Evolutionary conservation across 2,329 filamentous ascomycete species (phyloP).

Genomic region (Lecanicillium sp.): DNA sequence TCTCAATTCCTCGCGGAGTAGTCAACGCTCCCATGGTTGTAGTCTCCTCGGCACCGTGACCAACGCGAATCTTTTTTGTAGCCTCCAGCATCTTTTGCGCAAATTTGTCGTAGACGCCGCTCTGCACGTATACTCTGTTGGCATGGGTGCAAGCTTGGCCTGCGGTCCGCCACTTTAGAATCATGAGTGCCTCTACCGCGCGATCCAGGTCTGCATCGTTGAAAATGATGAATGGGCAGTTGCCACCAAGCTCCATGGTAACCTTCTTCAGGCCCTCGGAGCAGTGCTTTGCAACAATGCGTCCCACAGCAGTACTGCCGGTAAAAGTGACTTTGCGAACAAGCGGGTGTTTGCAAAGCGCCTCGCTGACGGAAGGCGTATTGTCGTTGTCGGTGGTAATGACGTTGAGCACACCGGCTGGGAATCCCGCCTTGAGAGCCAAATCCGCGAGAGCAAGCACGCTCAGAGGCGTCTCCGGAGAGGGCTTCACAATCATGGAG

Average conservation of each 20-base stretch:
- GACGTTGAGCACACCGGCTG: conserved; percentile 59
- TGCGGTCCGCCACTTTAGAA: conserved; percentile 63
- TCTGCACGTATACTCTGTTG: conserved; percentile 53
- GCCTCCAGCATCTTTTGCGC: conserved; percentile 40
- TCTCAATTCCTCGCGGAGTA: conserved; percentile 30
- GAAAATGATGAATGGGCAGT: conserved; percentile 70
- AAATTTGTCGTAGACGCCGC: conserved; percentile 52
- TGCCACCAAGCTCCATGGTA: conserved; percentile 66
- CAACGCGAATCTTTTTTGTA: conserved; percentile 50
- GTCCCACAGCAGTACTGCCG: conserved; percentile 19
- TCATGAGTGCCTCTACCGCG: conserved; percentile 57
- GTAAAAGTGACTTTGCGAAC: conserved; percentile 68
- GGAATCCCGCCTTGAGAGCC: conserved; percentile 64
- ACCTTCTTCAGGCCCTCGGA: conserved; percentile 65
- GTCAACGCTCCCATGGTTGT: neutral
- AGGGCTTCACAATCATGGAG: conserved; percentile 70
- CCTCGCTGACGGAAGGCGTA: conserved; percentile 36
- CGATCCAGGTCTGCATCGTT: conserved; percentile 65
- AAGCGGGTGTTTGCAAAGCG: conserved; percentile 35
- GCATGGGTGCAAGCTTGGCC: conserved; percentile 66
- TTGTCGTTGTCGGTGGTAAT: conserved; percentile 36
- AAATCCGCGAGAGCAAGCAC: conserved; percentile 62
- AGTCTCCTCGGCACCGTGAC: conserved; percentile 29
- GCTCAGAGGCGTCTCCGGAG: conserved; percentile 67
- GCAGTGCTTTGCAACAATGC: conserved; percentile 43